A percentile compares a stretch with the other conserved stretches of the same genome.
Conservation (phyloP, 345 rosid genomes). For the Gossypium bickii region DNA sequence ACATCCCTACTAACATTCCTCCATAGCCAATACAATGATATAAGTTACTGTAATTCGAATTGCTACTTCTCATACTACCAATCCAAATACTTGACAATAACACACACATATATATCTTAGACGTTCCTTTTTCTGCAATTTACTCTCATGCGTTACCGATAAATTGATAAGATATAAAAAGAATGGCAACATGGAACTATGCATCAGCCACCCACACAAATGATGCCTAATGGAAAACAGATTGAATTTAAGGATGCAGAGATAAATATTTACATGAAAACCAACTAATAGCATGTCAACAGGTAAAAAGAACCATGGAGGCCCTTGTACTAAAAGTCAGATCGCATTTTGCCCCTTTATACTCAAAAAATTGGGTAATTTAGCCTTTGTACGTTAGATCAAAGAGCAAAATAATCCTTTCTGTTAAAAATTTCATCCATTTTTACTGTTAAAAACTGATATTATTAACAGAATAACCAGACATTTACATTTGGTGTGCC, state of each 20-base stretch:
- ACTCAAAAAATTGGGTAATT: too few species aligned
- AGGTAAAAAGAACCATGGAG: too few species aligned
- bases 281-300: not conserved
- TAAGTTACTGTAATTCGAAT: not conserved
- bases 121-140: not conserved
- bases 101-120: not conserved
- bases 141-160: not conserved
- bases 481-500: too few species aligned
- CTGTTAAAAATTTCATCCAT: too few species aligned
- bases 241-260: not conserved
- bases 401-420: too few species aligned
- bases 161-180: not conserved
- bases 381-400: too few species aligned
- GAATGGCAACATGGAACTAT: not conserved
- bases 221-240: not conserved
- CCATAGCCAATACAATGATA: not conserved
- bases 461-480: too few species aligned
- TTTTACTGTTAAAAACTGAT: too few species aligned
- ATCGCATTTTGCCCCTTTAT: too few species aligned
- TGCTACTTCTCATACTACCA: not conserved
- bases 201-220: not conserved
- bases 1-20: not conserved
- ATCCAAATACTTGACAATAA: not conserved
- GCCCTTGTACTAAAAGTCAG: too few species aligned
- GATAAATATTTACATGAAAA: not conserved